These are phyloP conservation scores for Leptoxyphium fumago DNA, from an alignment of 2,329 filamentous ascomycete species.

Conservation along the genomic window DNA sequence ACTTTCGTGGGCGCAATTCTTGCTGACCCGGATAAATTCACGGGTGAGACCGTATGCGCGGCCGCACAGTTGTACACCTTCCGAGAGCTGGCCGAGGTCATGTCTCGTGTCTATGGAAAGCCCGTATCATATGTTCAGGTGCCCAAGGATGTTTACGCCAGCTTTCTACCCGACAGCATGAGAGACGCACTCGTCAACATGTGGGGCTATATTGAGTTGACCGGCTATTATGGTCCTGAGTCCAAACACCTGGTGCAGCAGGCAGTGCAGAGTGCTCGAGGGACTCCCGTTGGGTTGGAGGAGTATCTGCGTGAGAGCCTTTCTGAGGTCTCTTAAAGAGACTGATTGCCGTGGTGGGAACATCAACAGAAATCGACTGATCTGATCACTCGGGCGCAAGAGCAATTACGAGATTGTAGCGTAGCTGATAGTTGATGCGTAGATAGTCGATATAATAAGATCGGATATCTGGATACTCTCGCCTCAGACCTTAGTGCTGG, in stretches of 20 bases:
- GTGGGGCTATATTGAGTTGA: constrained; percentile 16
- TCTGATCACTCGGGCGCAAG: no score
- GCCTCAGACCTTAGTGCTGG: no score
- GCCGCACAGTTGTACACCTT: constrained; percentile 6
- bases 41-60: constrained; percentile 7
- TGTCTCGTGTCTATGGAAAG: constrained; percentile 7
- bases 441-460: no score
- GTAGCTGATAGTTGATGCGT: no score
- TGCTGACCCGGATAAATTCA: constrained; percentile 6
- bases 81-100: constrained; percentile 5
- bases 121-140: constrained; percentile 7
- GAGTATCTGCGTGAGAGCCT: constrained; percentile 18
- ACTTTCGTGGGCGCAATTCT: constrained; percentile 12
- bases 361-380: no score
- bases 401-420: no score
- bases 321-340: no score
- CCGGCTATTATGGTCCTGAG: constrained; percentile 24
- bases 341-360: no score
- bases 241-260: constrained; percentile 18
- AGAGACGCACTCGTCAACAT: constrained; percentile 3
- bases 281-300: constrained; percentile 22
- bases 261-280: constrained; percentile 16
- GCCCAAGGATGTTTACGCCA: constrained; percentile 4
- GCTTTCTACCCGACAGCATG: constrained; percentile 1
- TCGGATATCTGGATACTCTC: no score